phyloP scores from a whole-genome alignment of 371 early-diverging fungal species.

The Thermomucor indicae-seudaticae region DNA sequence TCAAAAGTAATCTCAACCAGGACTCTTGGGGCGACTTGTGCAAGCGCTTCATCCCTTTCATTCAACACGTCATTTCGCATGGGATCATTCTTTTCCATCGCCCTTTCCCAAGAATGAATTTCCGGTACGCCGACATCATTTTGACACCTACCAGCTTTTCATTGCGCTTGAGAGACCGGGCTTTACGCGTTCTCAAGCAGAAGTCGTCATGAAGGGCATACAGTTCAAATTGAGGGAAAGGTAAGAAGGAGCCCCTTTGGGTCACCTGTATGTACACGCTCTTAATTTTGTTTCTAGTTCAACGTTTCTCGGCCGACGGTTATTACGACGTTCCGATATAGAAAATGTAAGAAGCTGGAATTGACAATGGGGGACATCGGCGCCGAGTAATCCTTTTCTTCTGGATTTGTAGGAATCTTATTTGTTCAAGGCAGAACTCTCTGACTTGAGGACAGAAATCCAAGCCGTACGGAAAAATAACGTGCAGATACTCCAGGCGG shows the following conservation, averaged over 20 bases:
- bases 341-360: slow-evolving; percentile 31
- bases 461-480: slow-evolving; percentile 85
- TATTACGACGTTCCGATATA: slow-evolving; percentile 44
- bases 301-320: slow-evolving; percentile 12
- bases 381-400: too few species aligned
- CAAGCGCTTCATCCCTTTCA: too few species aligned
- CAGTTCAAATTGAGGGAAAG: slow-evolving; percentile 57
- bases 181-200: slow-evolving; percentile 66
- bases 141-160: slow-evolving; percentile 72
- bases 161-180: slow-evolving; percentile 58
- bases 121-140: too few species aligned
- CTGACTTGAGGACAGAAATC: slow-evolving; percentile 85
- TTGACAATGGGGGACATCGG: neutral
- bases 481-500: slow-evolving; percentile 70
- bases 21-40: too few species aligned
- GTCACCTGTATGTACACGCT: neutral
- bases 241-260: slow-evolving; percentile 22
- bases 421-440: slow-evolving; percentile 72
- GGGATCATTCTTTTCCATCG: too few species aligned
- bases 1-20: too few species aligned
- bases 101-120: too few species aligned
- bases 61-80: too few species aligned
- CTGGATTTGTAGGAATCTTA: slow-evolving; percentile 58
- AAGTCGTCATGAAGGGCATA: slow-evolving; percentile 69
- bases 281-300: slow-evolving; percentile 7